These are phyloP conservation scores for Nigrospora oryzae DNA, from an alignment of 2,329 filamentous ascomycete species.

Conservation along the genomic window DNA sequence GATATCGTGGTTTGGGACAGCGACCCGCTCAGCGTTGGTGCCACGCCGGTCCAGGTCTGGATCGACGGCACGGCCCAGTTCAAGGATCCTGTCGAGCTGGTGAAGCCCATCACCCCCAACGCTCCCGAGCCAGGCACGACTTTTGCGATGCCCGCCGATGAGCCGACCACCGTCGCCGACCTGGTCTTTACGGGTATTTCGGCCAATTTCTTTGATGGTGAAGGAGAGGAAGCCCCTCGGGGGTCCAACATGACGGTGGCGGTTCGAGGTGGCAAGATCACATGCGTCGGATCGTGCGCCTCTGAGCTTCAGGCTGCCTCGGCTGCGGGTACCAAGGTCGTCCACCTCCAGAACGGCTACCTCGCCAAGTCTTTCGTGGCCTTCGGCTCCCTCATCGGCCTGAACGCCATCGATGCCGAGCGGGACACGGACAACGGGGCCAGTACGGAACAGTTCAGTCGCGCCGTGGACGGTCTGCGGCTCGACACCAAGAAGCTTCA, in stretches of 20 bases:
- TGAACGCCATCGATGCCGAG: conserved; percentile 56
- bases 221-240: conserved; percentile 6
- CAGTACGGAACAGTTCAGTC: conserved; percentile 39
- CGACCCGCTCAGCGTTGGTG: conserved; percentile 51
- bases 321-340: conserved; percentile 21
- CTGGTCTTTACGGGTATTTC: conserved; percentile 50
- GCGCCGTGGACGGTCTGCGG: conserved; percentile 47
- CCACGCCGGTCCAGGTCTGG: conserved; percentile 53
- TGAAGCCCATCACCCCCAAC: conserved; percentile 34
- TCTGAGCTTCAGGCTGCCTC: conserved; percentile 30
- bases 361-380: conserved; percentile 52
- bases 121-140: conserved; percentile 30
- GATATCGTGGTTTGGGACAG: conserved; percentile 56
- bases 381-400: conserved; percentile 49
- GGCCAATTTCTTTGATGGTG: conserved; percentile 33
- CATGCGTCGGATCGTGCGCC: conserved; percentile 46
- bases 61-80: conserved; percentile 54
- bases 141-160: conserved; percentile 31
- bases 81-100: conserved; percentile 42
- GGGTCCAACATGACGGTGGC: conserved; percentile 35
- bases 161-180: conserved; percentile 26
- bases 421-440: conserved; percentile 42
- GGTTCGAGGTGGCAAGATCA: conserved; percentile 42
- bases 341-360: conserved; percentile 50
- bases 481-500: conserved; percentile 48